Evolutionary conservation across 768 basidiomycete species (phyloP), one percentile per base, ranked within the genome.

Genomic region (Wakefieldia striispora): DNA sequence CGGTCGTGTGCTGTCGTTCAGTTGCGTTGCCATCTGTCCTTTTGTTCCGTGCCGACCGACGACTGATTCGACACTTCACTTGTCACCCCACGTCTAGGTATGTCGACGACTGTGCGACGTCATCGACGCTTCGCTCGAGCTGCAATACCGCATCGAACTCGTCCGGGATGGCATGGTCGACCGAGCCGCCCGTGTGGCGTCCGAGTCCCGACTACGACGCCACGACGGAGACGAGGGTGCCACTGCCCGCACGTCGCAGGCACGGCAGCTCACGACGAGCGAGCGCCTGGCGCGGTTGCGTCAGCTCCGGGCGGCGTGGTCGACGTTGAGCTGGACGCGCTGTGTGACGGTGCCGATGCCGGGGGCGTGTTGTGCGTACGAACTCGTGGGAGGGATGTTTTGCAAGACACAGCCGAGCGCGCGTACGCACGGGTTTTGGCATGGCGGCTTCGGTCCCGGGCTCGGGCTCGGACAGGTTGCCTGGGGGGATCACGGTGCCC

Each of bases 381-480:
- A 85, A 51, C 71, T 85, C 51, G 83, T 84, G 4, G 78, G 72
- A 0, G 83, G 83, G 0, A 60, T 81, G 0, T 83, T 84, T 60
- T 78, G 74, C 31, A 76, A 80, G 58, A 71, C 66, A 13, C 53
- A 57, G 42, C 55, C 53, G n/a, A 31, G 26, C 3, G 8, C 13
- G 38, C 14, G 33, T 1, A 14, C 20, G 12, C 43, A 17, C 31
- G 24, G 24, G 24, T 24, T 24, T 7, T 24, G 24, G 24, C 4
- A 7, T 24, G 24, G 24, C 24, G 7, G 7, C 24, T 24, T 24
- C 7, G 24, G 24, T 4, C 7, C 7, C 24, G 24, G 7, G 24
- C n/a, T n/a, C n/a, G n/a, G n/a, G n/a, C n/a, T n/a, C n/a, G 24
- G 24, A 24, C 24, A 24, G 4, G 24, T 3, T 24, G 24, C 24